Evolutionary conservation across 106 monocot genomes (phyloP), one percentile per base, ranked within the genome.

Genomic region (Dendrobium officinale): DNA sequence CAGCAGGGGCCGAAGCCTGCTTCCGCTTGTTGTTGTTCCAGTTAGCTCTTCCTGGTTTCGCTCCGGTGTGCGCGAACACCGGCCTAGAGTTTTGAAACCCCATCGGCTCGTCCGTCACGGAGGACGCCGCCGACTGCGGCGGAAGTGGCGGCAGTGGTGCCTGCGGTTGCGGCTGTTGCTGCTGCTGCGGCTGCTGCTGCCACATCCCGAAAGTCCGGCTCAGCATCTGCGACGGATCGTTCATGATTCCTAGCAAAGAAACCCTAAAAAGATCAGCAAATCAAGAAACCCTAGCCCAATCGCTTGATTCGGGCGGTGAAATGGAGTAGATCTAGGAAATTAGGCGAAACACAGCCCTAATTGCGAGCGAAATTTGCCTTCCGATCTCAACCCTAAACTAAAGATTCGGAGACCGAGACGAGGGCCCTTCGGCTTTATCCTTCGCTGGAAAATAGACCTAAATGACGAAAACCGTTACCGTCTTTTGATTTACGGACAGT

Each of bases 11-110:
- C 0, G 86, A 67, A 2, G 80, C 58, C 67, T 83, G 82, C 80
- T 85, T 86, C 49, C 88, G 77, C 66, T 88, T 86, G 67, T 84
- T 85, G n/a, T 27, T 79, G 80, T 89, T 94, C 94, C 94, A 94
- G 78, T 94, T 88, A 11, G 42, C 37, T 2, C 88, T 61, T 1
- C 80, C 82, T 5, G 85, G 86, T 42, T 80, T 88, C 22, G 72
- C 27, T 4, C 79, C 86, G 61, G 64, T 42, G 20, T 42, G 59
- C 24, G 40, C 42, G 77, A 89, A 93, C 1, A 78, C 41, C 55
- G 90, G 81, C 27, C 84, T 55, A 24, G 82, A 48, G 26, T 77
- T 76, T 27, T 79, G 85, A 68, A 89, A 94, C 41, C 49, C 77
- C 84, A 86, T 84, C 73, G 72, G 77, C 18, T 89, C 86, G 22